Base-by-base conservation (phyloP, 768 basidiomycete species). In the Coprinopsis cinerea region DNA sequence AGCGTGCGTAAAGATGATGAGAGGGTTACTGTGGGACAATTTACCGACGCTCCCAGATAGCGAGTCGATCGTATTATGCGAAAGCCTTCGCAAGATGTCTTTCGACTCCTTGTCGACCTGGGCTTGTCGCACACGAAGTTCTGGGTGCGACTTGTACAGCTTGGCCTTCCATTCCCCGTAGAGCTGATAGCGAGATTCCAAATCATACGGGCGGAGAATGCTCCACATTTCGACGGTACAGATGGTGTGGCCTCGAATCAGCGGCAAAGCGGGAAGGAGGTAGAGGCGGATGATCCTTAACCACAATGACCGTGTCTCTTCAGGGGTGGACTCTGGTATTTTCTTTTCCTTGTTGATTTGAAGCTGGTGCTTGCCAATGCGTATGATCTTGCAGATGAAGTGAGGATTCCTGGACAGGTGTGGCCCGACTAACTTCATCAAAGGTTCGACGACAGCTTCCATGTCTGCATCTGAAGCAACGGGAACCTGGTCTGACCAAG, bases 161-260 rank as follows among this genome's bases (percentile, higher is more conserved):
- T 69, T 70, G 30, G 79, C 72, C 64, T 86, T 88, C 96, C 96
- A 98, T 70, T 97, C 94, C 35, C 93, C 96, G 60, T 99, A 99
- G 26, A 99, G 72, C 41, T 76, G 78, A 86, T 92, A 99, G 7
- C 96, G 89, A 20, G 78, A 71, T 4, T 83, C 79, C 47, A 83
- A 83, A 49, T 88, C 84, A 61, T 85, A 90, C 54, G 82, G 79
- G 34, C 82, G 75, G 42, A 98, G 78, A 45, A 98, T 82, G 51
- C 83, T 82, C 96, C 96, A 99, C 6, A 97, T 75, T 59, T 97
- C 94, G 39, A 88, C 85, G 23, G 91, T 88, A 64, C 86, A 90
- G 20, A 92, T 86, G 5, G 92, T 86, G 59, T 93, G 92, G 30
- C 85, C 84, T 25, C 83, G 79, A 51, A 92, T 85, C 41, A 95